phyloP scores from a whole-genome alignment of 345 rosid species.

The Toxicodendron radicans region DNA sequence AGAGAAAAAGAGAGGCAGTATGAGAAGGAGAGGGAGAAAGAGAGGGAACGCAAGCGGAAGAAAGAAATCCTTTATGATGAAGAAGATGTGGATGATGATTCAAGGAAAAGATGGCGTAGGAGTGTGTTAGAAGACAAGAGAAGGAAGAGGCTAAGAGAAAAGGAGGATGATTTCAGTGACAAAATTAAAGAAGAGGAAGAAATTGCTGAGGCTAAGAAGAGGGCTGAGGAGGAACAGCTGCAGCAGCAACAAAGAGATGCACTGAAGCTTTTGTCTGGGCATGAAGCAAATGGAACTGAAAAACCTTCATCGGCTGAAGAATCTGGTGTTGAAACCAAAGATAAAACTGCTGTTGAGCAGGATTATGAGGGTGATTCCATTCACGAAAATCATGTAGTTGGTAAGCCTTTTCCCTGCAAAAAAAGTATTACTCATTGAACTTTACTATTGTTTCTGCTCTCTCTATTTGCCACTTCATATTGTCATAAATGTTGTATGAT shows the following conservation, averaged over 20 bases:
- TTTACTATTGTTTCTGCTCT: neutral
- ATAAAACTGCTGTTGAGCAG: conserved; percentile 34
- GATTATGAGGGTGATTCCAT: conserved; percentile 27
- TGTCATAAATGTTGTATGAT: conserved; percentile 10
- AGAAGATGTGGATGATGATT: conserved; percentile 81
- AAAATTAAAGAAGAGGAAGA: conserved; percentile 78
- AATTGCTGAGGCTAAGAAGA: conserved; percentile 73
- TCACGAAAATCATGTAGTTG: conserved; percentile 28
- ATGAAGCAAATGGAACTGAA: conserved; percentile 46
- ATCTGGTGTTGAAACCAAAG: conserved; percentile 36
- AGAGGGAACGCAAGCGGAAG: conserved; percentile 83
- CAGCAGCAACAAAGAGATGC: conserved; percentile 65
- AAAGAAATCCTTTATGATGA: conserved; percentile 82
- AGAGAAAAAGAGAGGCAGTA: conserved; percentile 88
- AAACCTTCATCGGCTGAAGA: conserved; percentile 34
- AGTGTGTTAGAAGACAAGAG: conserved; percentile 73
- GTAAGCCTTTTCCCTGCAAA: neutral
- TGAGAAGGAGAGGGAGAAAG: conserved; percentile 93
- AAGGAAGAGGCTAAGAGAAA: conserved; percentile 71
- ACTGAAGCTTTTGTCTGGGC: conserved; percentile 50
- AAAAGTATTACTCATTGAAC: neutral
- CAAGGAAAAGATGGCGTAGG: conserved; percentile 84
- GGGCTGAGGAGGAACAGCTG: conserved; percentile 74
- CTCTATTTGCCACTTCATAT: neutral
- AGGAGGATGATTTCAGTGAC: conserved; percentile 84